Percentiles rank a stretch among this genome's conserved stretches.
phyloP scores from a whole-genome alignment of 2,329 filamentous ascomycete species.

The Zymoseptoria pseudotritici region DNA sequence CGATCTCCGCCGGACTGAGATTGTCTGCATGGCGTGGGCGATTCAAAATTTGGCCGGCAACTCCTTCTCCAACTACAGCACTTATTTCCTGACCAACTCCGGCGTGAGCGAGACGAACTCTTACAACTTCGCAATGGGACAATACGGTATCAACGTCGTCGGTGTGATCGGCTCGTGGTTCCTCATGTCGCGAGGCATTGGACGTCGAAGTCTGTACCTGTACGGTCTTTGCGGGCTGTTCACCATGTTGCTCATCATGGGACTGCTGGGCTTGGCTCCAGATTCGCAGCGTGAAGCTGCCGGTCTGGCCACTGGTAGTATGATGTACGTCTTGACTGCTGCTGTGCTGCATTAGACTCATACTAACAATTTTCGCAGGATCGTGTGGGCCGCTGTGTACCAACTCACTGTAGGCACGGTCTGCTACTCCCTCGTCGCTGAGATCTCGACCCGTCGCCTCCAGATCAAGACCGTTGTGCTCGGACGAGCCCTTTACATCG shows the following conservation, averaged over 20 bases:
- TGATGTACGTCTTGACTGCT: constrained; percentile 50
- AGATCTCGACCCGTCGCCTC: constrained; percentile 72
- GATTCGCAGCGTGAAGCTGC: constrained; percentile 50
- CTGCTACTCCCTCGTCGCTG: constrained; percentile 79
- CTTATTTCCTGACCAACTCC: constrained; percentile 44
- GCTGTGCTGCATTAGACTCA: background rate
- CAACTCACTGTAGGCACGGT: constrained; percentile 84
- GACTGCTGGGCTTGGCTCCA: constrained; percentile 71
- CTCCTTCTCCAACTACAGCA: constrained; percentile 41
- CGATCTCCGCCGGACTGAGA: constrained; percentile 71
- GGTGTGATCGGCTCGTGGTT: constrained; percentile 77
- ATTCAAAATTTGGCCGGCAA: constrained; percentile 44
- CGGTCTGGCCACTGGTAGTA: constrained; percentile 70
- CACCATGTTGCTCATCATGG: constrained; percentile 71
- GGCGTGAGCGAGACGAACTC: constrained; percentile 36
- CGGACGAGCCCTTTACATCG: constrained; percentile 67
- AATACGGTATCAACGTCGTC: constrained; percentile 62
- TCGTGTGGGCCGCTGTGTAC: constrained; percentile 74
- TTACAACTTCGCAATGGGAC: constrained; percentile 46
- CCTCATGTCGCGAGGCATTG: constrained; percentile 66
- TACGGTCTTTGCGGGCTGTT: constrained; percentile 67
- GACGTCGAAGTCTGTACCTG: constrained; percentile 68
- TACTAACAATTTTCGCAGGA: constrained; percentile 13
- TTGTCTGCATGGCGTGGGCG: constrained; percentile 49
- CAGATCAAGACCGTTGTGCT: constrained; percentile 90